Conservation (phyloP, 331 rosid genomes). For the Quercus phellos region DNA sequence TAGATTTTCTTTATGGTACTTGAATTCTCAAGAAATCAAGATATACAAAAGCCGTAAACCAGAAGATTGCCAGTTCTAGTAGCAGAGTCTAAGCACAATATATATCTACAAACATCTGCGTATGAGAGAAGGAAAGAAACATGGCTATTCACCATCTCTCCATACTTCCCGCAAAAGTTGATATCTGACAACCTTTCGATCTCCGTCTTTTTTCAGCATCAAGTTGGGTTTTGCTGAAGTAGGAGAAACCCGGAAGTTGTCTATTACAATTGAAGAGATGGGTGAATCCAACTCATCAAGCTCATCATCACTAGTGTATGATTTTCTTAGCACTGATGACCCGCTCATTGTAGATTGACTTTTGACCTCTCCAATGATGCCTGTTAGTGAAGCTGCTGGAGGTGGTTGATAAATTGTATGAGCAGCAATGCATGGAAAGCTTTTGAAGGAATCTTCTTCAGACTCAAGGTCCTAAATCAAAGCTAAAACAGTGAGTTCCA, state of each 20-base stretch:
- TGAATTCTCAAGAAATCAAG: neutral
- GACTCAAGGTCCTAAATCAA: conserved; percentile 42
- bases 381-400: conserved; percentile 39
- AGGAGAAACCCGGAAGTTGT: conserved; percentile 30
- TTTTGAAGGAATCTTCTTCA: conserved; percentile 41
- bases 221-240: conserved; percentile 22
- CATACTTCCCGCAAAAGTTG: conserved; percentile 71
- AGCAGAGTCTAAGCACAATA: neutral
- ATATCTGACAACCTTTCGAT: conserved; percentile 50
- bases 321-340: conserved; percentile 48
- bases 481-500: neutral
- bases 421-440: conserved; percentile 55
- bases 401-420: conserved; percentile 63
- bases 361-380: conserved; percentile 50
- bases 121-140: neutral
- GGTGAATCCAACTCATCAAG: conserved; percentile 87
- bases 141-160: conserved; percentile 43
- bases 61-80: neutral
- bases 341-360: conserved; percentile 39
- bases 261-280: conserved; percentile 47
- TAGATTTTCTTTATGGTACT: neutral
- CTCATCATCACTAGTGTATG: conserved; percentile 82
- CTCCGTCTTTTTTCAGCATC: conserved; percentile 27
- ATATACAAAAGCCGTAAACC: neutral
- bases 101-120: neutral